Evolutionary conservation across 2,329 filamentous ascomycete genomes (phyloP).

Genomic region (Aspergillus sp.): DNA sequence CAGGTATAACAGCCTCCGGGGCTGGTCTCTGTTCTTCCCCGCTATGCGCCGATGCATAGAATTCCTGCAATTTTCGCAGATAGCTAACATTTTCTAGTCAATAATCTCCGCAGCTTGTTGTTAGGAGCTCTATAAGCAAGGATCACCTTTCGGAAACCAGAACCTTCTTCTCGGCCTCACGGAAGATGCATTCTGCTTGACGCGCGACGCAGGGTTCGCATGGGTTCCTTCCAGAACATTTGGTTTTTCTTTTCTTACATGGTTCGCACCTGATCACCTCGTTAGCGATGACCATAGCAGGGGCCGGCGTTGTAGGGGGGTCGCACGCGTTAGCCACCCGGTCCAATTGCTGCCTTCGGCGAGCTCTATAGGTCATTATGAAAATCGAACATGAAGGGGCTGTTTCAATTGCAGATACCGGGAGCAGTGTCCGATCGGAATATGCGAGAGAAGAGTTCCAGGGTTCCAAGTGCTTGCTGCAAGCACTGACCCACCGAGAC

Average conservation of each 20-base stretch:
- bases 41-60: neutral
- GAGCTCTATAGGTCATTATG: neutral
- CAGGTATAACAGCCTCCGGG: too few relatives aligned
- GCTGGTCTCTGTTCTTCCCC: neutral
- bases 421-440: neutral
- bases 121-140: neutral
- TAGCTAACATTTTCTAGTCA: neutral
- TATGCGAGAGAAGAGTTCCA: neutral
- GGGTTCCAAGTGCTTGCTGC: too few relatives aligned
- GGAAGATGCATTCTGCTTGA: constrained; percentile 5
- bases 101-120: neutral
- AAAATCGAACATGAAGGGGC: neutral
- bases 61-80: neutral
- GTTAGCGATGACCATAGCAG: neutral
- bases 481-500: too few relatives aligned
- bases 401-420: neutral
- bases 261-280: constrained; percentile 2
- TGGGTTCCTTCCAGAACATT: constrained; percentile 9
- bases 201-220: constrained; percentile 9
- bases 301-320: too few relatives aligned
- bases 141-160: constrained; percentile 1
- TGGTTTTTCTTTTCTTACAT: constrained; percentile 11
- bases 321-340: constrained; percentile 1
- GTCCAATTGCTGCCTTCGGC: neutral
- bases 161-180: constrained; percentile 5